phyloP scores from a whole-genome alignment of 768 basidiomycete genomes.

The Pleurotus giganteus region DNA sequence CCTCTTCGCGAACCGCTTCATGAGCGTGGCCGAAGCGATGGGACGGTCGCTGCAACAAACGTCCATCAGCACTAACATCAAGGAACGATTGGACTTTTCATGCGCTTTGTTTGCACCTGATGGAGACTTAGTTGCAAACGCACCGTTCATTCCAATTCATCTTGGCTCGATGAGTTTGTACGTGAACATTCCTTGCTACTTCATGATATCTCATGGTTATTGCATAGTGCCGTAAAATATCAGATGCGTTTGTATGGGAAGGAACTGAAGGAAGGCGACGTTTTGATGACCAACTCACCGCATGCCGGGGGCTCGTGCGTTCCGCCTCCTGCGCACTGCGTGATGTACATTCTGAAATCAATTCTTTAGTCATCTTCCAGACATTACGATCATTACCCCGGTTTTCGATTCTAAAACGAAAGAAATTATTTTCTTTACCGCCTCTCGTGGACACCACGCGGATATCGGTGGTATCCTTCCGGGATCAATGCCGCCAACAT shows the following conservation, averaged over 20 bases:
- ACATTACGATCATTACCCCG: conserved; percentile 93
- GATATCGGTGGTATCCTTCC: conserved; percentile 93
- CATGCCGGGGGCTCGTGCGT: conserved; percentile 85
- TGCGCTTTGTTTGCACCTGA: conserved; percentile 96
- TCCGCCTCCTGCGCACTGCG: conserved; percentile 2
- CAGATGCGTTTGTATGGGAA: conserved; percentile 79
- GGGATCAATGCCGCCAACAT: conserved; percentile 94
- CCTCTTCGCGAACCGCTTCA: conserved; percentile 94
- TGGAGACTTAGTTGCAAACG: conserved; percentile 92
- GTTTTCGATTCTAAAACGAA: conserved; percentile 68
- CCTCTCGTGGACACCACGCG: conserved; percentile 91
- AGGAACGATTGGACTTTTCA: conserved; percentile 92
- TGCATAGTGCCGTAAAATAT: conserved; percentile 75
- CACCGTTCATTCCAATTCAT: conserved; percentile 88
- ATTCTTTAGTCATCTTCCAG: conserved; percentile 56
- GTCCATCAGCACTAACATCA: conserved; percentile 92
- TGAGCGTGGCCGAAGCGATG: conserved; percentile 98
- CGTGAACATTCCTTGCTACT: conserved; percentile 24
- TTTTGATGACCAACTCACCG: conserved; percentile 90
- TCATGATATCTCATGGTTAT: background rate
- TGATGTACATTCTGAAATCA: background rate
- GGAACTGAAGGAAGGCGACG: conserved; percentile 83
- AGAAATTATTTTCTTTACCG: conserved; percentile 83
- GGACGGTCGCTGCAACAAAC: conserved; percentile 88
- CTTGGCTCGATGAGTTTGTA: conserved; percentile 90